A percentile compares a stretch with the other conserved stretches of the same genome.
These are phyloP conservation scores for Neoarthrinium moseri DNA, from an alignment of 2,329 filamentous ascomycete species.

Conservation along the genomic window DNA sequence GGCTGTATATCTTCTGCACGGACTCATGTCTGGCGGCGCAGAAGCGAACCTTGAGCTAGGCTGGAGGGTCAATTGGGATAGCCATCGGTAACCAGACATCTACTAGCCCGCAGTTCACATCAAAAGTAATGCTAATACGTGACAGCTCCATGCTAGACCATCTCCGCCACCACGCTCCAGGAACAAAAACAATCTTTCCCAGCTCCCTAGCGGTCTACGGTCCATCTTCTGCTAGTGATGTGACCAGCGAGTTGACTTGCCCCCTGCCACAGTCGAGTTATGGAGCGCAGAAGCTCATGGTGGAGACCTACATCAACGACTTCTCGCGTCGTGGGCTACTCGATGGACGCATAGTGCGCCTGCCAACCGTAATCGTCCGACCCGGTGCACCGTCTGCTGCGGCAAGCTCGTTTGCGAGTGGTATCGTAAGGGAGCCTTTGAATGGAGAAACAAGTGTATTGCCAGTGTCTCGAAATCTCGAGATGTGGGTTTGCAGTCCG, in stretches of 20 bases:
- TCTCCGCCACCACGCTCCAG: too few relatives aligned
- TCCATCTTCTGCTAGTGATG: too few relatives aligned
- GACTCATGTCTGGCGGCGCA: conserved; percentile 62
- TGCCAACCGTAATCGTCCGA: conserved; percentile 61
- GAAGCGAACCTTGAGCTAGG: conserved; percentile 57
- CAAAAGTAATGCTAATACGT: too few relatives aligned
- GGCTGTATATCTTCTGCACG: conserved; percentile 58
- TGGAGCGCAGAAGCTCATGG: conserved; percentile 61
- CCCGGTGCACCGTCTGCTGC: conserved; percentile 60
- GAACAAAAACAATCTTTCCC: conserved; percentile 59
- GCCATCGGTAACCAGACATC: too few relatives aligned
- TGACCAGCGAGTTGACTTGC: conserved; percentile 36
- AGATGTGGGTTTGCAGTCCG: conserved; percentile 48
- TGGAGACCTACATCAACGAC: conserved; percentile 58
- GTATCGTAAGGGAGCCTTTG: conserved; percentile 61
- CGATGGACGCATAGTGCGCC: conserved; percentile 54
- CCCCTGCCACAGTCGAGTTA: conserved; percentile 58
- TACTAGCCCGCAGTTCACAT: too few relatives aligned
- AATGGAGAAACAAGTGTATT: conserved; percentile 44
- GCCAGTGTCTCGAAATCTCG: conserved; percentile 39
- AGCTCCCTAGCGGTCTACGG: conserved; percentile 62
- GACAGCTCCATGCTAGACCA: too few relatives aligned
- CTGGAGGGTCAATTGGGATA: conserved; percentile 58
- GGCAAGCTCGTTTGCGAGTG: conserved; percentile 58
- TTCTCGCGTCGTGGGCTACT: conserved; percentile 50